phyloP scores from a whole-genome alignment of 164 flowering plant genomes.

The Berberis vulgaris region DNA sequence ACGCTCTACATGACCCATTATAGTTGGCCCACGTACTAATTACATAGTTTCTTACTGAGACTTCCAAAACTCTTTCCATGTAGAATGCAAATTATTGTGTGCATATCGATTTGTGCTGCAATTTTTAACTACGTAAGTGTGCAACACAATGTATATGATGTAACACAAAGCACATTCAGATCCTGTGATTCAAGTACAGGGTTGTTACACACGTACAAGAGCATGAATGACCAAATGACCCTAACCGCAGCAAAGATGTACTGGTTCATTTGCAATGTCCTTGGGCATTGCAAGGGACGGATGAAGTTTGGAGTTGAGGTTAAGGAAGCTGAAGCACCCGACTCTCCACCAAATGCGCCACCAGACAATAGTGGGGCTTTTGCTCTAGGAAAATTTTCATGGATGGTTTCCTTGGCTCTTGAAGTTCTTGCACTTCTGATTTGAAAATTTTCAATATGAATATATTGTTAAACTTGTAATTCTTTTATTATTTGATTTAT shows the following conservation, averaged over 20 bases:
- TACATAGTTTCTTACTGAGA: too few species aligned
- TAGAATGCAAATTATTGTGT: not conserved
- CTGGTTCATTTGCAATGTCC: constrained; percentile 43
- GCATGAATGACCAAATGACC: constrained; percentile 31
- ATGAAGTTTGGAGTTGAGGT: constrained; percentile 44
- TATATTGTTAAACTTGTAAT: too few species aligned
- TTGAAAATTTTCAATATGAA: too few species aligned
- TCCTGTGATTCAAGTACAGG: constrained; percentile 36
- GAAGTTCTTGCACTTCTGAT: too few species aligned
- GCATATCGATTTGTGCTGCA: not conserved
- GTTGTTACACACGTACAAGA: constrained; percentile 24
- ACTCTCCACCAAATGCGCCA: not conserved
- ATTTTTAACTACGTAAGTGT: constrained; percentile 33
- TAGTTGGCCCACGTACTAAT: too few species aligned
- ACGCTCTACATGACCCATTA: too few species aligned
- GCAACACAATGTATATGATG: constrained; percentile 37
- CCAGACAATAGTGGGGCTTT: too few species aligned
- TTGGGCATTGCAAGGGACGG: constrained; percentile 45
- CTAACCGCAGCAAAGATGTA: constrained; percentile 30
- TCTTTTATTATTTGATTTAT: too few species aligned
- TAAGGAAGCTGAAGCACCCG: not conserved
- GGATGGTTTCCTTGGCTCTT: too few species aligned
- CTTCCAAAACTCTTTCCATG: too few species aligned
- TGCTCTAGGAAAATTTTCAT: too few species aligned
- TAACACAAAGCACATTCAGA: constrained; percentile 26